Percentiles rank a stretch among this genome's conserved stretches.
Conservation (phyloP, 2,329 filamentous ascomycete genomes). For the Rhexocercosporidium sp. region DNA sequence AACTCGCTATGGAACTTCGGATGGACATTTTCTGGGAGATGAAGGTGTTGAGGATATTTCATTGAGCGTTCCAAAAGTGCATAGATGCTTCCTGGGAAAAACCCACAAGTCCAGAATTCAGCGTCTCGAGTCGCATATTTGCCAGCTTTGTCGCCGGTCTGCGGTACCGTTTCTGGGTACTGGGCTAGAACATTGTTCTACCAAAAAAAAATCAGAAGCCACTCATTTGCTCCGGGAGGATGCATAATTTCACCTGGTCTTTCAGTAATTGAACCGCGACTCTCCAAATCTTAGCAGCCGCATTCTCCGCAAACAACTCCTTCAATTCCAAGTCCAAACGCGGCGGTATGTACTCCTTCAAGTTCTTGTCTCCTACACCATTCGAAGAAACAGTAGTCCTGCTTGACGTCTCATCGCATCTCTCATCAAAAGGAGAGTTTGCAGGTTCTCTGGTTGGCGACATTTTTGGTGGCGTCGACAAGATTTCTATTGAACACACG, state of each 20-base stretch:
- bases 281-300: constrained; percentile 31
- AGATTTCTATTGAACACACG: too few relatives aligned
- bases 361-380: neutral
- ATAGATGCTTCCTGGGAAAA: constrained; percentile 48
- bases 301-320: constrained; percentile 31
- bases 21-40: constrained; percentile 25
- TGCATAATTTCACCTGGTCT: constrained; percentile 18
- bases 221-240: neutral
- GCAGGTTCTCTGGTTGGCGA: neutral
- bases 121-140: constrained; percentile 41
- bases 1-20: constrained; percentile 19
- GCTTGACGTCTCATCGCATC: neutral
- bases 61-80: constrained; percentile 44
- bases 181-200: constrained; percentile 24
- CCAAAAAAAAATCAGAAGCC: neutral
- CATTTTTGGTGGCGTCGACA: neutral
- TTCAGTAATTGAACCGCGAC: constrained; percentile 24
- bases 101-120: constrained; percentile 51
- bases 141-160: constrained; percentile 37
- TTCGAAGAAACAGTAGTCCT: neutral
- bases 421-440: constrained; percentile 1
- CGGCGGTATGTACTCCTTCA: constrained; percentile 3
- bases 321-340: constrained; percentile 24
- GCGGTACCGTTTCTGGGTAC: constrained; percentile 45
- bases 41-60: constrained; percentile 38